These are phyloP conservation scores for Aspergillus chevalieri DNA, from an alignment of 2,329 filamentous ascomycete species.

Conservation along the genomic window DNA sequence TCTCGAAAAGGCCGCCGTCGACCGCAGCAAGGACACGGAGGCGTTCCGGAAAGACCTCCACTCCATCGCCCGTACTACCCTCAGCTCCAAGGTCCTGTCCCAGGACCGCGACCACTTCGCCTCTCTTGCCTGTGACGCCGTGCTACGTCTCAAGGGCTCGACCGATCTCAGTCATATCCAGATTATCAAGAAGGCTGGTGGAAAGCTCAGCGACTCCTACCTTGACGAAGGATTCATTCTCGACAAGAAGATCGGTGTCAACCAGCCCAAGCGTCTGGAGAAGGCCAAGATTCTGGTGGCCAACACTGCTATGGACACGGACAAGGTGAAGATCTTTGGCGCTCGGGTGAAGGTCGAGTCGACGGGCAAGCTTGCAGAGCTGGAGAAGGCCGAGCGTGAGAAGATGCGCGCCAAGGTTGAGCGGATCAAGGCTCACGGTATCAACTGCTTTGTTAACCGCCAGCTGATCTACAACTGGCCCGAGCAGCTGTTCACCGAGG, in stretches of 20 bases:
- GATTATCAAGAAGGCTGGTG: conserved; percentile 98
- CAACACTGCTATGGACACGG: conserved; percentile 98
- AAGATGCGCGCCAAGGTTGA: conserved; percentile 99
- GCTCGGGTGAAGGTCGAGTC: conserved; percentile 94
- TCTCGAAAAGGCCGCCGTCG: conserved; percentile 75
- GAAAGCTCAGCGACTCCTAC: conserved; percentile 96
- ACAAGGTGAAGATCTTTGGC: conserved; percentile 99
- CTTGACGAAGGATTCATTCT: conserved; percentile 97
- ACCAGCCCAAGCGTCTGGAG: conserved; percentile 94
- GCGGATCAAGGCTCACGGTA: conserved; percentile 95
- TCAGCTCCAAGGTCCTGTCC: conserved; percentile 93
- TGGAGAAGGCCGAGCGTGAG: conserved; percentile 96
- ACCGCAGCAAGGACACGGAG: conserved; percentile 77
- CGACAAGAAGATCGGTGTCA: conserved; percentile 98
- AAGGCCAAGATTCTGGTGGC: conserved; percentile 98
- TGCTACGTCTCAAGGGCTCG: conserved; percentile 81
- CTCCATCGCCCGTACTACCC: conserved; percentile 85
- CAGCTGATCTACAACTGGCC: conserved; percentile 99
- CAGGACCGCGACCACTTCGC: conserved; percentile 93
- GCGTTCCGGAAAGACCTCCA: conserved; percentile 85
- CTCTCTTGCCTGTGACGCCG: conserved; percentile 80
- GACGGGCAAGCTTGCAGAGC: conserved; percentile 93
- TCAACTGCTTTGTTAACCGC: conserved; percentile 99
- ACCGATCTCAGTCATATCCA: conserved; percentile 96
- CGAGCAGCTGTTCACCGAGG: conserved; percentile 95